Evolutionary conservation across 2,329 filamentous ascomycete species (phyloP).

Genomic region (Fusarium virguliforme): DNA sequence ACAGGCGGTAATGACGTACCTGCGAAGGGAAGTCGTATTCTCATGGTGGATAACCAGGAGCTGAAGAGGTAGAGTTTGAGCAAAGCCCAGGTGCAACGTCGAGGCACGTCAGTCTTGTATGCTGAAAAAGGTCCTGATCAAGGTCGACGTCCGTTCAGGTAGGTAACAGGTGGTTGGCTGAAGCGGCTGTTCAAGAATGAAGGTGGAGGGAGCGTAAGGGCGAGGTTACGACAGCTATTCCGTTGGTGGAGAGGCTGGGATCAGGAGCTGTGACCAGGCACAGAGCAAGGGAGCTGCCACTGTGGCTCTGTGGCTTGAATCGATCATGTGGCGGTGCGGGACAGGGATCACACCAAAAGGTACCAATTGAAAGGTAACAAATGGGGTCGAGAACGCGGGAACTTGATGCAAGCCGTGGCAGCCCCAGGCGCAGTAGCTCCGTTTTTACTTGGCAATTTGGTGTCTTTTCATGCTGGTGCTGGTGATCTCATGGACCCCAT

Average conservation of each 20-base stretch:
- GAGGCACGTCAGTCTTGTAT: conserved; percentile 5
- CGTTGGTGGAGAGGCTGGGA: conserved; percentile 31
- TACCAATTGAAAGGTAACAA: conserved; percentile 24
- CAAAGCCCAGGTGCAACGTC: background rate
- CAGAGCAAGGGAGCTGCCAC: conserved; percentile 30
- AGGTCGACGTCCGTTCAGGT: background rate
- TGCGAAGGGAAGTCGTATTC: conserved; percentile 90
- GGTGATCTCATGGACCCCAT: conserved; percentile 41
- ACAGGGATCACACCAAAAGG: conserved; percentile 27
- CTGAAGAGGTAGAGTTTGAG: conserved; percentile 7
- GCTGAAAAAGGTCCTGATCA: background rate
- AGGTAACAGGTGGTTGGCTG: background rate
- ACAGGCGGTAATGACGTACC: conserved; percentile 68
- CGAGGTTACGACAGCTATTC: conserved; percentile 28
- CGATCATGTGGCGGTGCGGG: conserved; percentile 36
- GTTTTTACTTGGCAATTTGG: conserved; percentile 27
- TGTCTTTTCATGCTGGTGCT: conserved; percentile 25
- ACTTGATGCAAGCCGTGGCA: conserved; percentile 29
- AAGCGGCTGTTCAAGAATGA: background rate
- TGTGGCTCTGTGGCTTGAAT: conserved; percentile 36
- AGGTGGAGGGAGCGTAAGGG: background rate
- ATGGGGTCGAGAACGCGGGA: conserved; percentile 35
- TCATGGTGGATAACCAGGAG: conserved; percentile 68
- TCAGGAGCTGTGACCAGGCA: conserved; percentile 24
- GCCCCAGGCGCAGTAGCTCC: conserved; percentile 24